These are phyloP conservation scores for Asclepias syriaca DNA, from an alignment of 257 asterid species.

Conservation along the genomic window DNA sequence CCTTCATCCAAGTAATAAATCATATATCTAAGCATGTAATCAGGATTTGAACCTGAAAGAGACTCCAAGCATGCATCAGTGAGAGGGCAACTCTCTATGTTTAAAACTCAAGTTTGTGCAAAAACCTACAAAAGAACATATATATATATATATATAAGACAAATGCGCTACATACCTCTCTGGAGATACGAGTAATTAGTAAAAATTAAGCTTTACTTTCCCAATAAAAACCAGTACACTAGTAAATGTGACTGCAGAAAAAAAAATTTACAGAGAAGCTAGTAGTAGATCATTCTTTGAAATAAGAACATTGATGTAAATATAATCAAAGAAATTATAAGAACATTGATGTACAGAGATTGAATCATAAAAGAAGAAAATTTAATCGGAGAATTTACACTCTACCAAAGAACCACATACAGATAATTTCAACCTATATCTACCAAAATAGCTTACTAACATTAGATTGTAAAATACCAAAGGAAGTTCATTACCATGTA, in stretches of 20 bases:
- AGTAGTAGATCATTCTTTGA: not conserved
- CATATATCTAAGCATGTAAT: not conserved
- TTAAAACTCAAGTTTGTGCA: constrained; percentile 65
- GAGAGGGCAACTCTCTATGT: constrained; percentile 88
- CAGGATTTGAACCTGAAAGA: constrained; percentile 52
- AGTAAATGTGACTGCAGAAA: not conserved
- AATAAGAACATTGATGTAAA: not conserved
- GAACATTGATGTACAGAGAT: too few relatives aligned
- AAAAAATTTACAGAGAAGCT: not conserved
- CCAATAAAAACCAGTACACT: not conserved
- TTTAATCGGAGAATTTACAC: not conserved
- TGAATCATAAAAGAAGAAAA: not conserved
- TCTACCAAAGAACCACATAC: too few relatives aligned
- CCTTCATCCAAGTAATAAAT: constrained; percentile 34
- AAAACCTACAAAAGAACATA: constrained; percentile 46
- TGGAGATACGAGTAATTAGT: not conserved
- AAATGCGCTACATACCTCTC: not conserved
- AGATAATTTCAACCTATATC: too few relatives aligned
- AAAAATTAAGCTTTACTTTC: not conserved
- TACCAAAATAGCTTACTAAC: too few relatives aligned
- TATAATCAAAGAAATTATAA: too few relatives aligned
- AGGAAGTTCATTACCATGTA: too few relatives aligned
- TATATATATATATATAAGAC: constrained; percentile 4
- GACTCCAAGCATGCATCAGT: constrained; percentile 82
- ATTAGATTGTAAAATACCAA: too few relatives aligned